Evolutionary conservation across 1,284 basidiomycete genomes (phyloP).

Genomic region (Ganoderma boninense): DNA sequence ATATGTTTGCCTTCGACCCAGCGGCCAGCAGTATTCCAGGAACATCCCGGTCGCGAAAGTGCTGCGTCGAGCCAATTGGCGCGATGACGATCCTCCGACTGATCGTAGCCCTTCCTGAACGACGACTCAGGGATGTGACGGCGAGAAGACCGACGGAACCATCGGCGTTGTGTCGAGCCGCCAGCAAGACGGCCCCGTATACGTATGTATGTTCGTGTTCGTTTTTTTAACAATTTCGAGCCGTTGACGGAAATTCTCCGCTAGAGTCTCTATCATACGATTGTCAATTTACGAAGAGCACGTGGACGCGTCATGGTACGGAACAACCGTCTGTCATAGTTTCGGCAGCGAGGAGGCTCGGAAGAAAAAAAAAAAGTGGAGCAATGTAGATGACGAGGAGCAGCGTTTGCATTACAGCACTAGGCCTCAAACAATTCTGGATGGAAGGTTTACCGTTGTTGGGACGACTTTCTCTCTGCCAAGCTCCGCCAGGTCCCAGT

Average conservation of each 20-base stretch:
- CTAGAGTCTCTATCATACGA: not conserved
- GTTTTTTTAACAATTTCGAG: not conserved
- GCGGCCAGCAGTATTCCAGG: not conserved
- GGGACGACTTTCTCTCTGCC: not conserved
- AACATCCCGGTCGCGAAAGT: not conserved
- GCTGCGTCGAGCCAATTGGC: not conserved
- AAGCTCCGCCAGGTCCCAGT: too few relatives aligned
- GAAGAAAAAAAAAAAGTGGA: not conserved
- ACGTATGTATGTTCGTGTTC: not conserved
- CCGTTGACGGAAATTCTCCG: not conserved
- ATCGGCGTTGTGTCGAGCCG: not conserved
- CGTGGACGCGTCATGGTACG: not conserved
- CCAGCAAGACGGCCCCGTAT: not conserved
- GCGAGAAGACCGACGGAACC: not conserved
- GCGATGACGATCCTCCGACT: not conserved
- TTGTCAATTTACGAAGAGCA: not conserved
- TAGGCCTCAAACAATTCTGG: not conserved
- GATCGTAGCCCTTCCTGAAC: not conserved
- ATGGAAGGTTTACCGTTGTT: not conserved
- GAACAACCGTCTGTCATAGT: not conserved
- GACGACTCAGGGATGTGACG: not conserved
- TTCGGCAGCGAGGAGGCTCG: not conserved
- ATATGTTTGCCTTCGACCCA: not conserved
- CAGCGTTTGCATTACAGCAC: not conserved
- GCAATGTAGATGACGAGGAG: not conserved